These are phyloP conservation scores for Pseudogymnoascus sp. DNA, from an alignment of 2,329 filamentous ascomycete genomes.

Conservation along the genomic window DNA sequence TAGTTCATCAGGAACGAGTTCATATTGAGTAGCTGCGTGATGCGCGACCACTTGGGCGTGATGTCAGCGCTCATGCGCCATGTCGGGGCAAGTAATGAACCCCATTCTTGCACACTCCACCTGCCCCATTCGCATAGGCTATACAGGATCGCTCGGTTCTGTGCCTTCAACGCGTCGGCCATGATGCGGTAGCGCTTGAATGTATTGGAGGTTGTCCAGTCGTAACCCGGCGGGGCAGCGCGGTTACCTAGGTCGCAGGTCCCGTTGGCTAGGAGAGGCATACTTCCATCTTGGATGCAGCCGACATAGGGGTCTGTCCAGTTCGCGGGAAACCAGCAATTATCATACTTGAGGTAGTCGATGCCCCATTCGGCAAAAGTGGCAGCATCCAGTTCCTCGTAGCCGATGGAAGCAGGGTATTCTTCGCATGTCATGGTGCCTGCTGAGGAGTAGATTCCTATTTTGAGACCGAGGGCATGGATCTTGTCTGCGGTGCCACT, in stretches of 20 bases:
- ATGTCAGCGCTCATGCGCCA: slow-evolving; percentile 42
- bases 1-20: slow-evolving; percentile 30
- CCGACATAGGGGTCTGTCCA: slow-evolving; percentile 33
- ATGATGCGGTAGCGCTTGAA: slow-evolving; percentile 42
- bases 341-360: slow-evolving; percentile 54
- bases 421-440: slow-evolving; percentile 30
- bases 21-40: slow-evolving; percentile 31
- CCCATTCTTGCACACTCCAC: slow-evolving; percentile 44
- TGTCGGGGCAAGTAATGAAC: slow-evolving; percentile 39
- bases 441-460: slow-evolving; percentile 56
- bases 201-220: slow-evolving; percentile 42
- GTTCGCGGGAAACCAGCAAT: slow-evolving; percentile 39
- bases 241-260: slow-evolving; percentile 29
- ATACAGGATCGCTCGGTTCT: slow-evolving; percentile 42
- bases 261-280: slow-evolving; percentile 31
- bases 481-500: slow-evolving; percentile 44
- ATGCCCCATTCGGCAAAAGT: slow-evolving; percentile 53
- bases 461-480: slow-evolving; percentile 50
- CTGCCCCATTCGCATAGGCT: slow-evolving; percentile 48
- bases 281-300: slow-evolving; percentile 34
- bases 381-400: slow-evolving; percentile 50
- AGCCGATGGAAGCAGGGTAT: slow-evolving; percentile 49
- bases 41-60: slow-evolving; percentile 28
- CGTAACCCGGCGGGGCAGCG: slow-evolving; percentile 39
- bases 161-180: slow-evolving; percentile 42